A percentile compares a stretch with the other conserved stretches of the same genome.
These are phyloP conservation scores for Auxenochlorella pyrenoidosa DNA, from an alignment of 139 green algal species.

Conservation along the genomic window DNA sequence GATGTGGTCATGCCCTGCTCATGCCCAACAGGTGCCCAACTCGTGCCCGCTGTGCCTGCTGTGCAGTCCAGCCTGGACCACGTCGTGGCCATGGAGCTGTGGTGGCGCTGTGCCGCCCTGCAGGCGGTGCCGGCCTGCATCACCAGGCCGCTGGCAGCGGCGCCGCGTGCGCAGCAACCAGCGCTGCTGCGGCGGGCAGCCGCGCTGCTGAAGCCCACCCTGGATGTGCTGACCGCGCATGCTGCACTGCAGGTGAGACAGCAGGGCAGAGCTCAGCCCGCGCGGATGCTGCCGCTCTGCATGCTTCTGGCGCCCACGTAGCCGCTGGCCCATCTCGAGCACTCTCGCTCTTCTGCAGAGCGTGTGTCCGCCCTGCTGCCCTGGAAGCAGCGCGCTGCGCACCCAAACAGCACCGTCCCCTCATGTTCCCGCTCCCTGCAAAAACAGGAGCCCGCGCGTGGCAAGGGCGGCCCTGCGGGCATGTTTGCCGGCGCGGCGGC, in stretches of 20 bases:
- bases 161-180: background rate
- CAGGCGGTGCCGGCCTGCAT: slow-evolving; percentile 72
- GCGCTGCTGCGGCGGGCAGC: slow-evolving; percentile 1
- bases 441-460: slow-evolving; percentile 52
- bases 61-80: slow-evolving; percentile 56
- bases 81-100: slow-evolving; percentile 72
- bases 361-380: background rate
- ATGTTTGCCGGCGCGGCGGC: slow-evolving; percentile 64
- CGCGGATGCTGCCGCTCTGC: background rate
- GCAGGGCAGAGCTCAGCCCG: background rate
- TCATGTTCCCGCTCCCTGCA: background rate
- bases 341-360: background rate
- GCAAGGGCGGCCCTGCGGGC: slow-evolving; percentile 46
- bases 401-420: too few relatives aligned
- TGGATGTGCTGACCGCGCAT: slow-evolving; percentile 39
- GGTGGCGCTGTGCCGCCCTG: slow-evolving; percentile 79
- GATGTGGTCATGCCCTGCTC: too few relatives aligned
- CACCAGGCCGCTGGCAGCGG: slow-evolving; percentile 29
- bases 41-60: slow-evolving; percentile 17
- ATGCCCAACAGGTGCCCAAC: too few relatives aligned
- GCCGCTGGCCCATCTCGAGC: too few relatives aligned
- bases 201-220: slow-evolving; percentile 46
- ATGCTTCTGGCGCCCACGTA: background rate
- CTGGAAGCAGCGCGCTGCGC: background rate
- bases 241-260: slow-evolving; percentile 36